Base-by-base conservation (phyloP, 345 rosid genomes). In the Geranium brycei region DNA sequence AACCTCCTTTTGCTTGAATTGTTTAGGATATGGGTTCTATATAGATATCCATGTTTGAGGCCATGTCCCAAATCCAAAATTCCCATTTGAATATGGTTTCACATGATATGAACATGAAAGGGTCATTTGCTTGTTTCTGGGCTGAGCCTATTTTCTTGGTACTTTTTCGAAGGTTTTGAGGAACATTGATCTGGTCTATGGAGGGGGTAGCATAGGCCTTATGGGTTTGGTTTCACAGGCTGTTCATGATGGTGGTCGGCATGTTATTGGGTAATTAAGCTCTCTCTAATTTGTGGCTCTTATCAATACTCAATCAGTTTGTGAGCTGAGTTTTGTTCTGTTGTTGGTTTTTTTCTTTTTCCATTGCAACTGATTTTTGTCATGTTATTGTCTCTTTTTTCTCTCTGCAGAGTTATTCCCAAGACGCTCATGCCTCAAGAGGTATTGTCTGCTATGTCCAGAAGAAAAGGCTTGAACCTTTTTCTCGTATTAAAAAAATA, bases 381-480 rank as follows among this genome's bases (percentile, higher is more conserved):
- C 75, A 62, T 28, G 41, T 35, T 35, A 35, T 35, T 35, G 41
- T 35, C 47, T 57, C 38, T 30, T 19, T 51, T 58, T 53, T 40
- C 10, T 38, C 57, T 61, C 60, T 65, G 70, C 96, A 95, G 99
- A 80, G 88, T 95, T 72, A 95, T 95, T 83, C 99, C 99, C 86
- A 91, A 88, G 93, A 95, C 97, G 82, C 96, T 95, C 89, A 91
- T 91, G 99, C 99, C 96, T 81, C 92, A 91, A 87, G 97, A 95
- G 99, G 99, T 95, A 82, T 35, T 83, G 95, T 82, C 80, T 79
- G 79, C 69, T 71, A 62, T 61, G 47, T 51, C 85, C 68, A 62
- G 73, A 60, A 73, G 68, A 61, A 38, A 63, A 78, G 80, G 56
- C 80, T 73, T 64, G 17, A 31, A 77, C 69, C 82, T 75, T 83